Conservation (phyloP, 1,284 basidiomycete genomes). For the Rhizoctonia solani region DNA sequence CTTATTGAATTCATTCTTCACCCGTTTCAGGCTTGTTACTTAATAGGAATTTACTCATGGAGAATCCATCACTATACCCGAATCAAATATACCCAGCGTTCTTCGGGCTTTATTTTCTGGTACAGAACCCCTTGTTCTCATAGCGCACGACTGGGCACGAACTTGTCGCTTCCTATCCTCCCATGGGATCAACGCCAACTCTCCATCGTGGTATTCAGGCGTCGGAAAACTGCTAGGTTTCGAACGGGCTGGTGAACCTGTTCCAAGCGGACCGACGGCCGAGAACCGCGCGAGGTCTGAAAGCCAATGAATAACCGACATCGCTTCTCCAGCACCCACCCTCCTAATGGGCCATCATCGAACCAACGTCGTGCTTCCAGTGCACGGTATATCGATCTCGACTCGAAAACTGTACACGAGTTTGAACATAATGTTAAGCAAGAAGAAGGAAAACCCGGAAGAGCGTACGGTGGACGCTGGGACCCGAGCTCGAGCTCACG, state of each 20-base stretch:
- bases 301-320: too few species aligned
- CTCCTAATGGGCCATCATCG: too few species aligned
- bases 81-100: background rate
- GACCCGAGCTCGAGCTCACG: too few species aligned
- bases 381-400: background rate
- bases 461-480: too few species aligned
- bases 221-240: constrained; percentile 5
- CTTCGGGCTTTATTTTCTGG: background rate
- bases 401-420: background rate
- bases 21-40: background rate
- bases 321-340: too few species aligned
- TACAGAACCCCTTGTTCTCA: background rate
- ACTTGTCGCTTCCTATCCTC: constrained; percentile 1
- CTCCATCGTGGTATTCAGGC: background rate
- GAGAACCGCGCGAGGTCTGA: too few species aligned
- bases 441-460: too few species aligned
- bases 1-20: background rate
- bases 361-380: too few species aligned
- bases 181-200: background rate
- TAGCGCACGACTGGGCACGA: constrained; percentile 17
- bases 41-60: constrained; percentile 11
- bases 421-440: too few species aligned
- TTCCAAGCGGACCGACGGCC: background rate
- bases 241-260: too few species aligned
- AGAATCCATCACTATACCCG: background rate